A percentile compares a stretch with the other conserved stretches of the same genome.
These are phyloP conservation scores for Aspergillus intermedius DNA, from an alignment of 2,329 filamentous ascomycete genomes.

Conservation along the genomic window DNA sequence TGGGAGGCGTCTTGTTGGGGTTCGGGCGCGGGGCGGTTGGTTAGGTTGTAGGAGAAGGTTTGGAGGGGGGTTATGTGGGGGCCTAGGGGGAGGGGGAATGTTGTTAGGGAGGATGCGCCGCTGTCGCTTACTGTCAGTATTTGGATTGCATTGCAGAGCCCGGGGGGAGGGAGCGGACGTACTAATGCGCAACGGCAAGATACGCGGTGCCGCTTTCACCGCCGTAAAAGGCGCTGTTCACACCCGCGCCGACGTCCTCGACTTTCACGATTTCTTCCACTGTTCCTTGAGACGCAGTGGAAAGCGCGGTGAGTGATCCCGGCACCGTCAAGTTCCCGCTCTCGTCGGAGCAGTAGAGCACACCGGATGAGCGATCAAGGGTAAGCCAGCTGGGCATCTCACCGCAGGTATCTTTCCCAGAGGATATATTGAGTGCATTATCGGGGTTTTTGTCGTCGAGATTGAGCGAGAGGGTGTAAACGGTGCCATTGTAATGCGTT, in stretches of 20 bases:
- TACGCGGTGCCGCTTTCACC: conserved; percentile 18
- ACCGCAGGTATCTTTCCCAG: conserved; percentile 24
- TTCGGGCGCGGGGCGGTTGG: conserved; percentile 27
- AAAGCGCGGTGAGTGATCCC: conserved; percentile 25
- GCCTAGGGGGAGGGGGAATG: conserved; percentile 24
- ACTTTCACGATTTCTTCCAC: conserved; percentile 16
- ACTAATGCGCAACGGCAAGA: conserved; percentile 35
- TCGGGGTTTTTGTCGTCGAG: conserved; percentile 14
- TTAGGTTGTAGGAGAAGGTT: conserved; percentile 36
- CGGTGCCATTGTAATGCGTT: conserved; percentile 32
- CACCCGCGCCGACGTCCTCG: conserved; percentile 23
- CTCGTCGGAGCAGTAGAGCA: conserved; percentile 33
- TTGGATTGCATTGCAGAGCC: background rate
- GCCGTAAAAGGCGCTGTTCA: conserved; percentile 29
- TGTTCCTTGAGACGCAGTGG: conserved; percentile 11
- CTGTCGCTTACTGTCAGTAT: conserved; percentile 12
- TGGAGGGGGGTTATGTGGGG: conserved; percentile 22
- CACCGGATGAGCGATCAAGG: conserved; percentile 18
- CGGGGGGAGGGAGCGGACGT: conserved; percentile 9
- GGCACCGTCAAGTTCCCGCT: conserved; percentile 18
- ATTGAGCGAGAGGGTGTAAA: conserved; percentile 27
- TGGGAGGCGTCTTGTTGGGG: conserved; percentile 53
- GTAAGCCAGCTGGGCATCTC: conserved; percentile 33
- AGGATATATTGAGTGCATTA: background rate
- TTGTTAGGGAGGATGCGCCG: conserved; percentile 26